Base-by-base conservation (phyloP, 345 rosid species). In the Balakata baccata region DNA sequence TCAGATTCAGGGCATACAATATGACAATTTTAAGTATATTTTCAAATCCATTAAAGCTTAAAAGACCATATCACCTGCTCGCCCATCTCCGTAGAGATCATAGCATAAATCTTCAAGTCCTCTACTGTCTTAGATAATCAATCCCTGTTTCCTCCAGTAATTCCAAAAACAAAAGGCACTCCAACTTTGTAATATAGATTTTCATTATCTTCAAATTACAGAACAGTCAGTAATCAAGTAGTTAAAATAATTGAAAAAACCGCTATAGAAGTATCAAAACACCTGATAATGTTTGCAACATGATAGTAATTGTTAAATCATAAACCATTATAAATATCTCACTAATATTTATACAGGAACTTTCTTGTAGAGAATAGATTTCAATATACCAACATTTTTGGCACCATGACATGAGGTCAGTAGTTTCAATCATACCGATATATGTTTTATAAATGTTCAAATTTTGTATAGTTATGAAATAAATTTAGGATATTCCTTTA, bases 81-180 rank as follows among this genome's bases (percentile, higher is more conserved):
- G 74, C 99, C 99, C 99, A 95, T 95, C 79, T 95, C 98, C 18
- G 98, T 98, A 14, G 99, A 95, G 69, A 95, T 89, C 64, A 95
- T 93, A 74, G 99, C 96, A 81, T 91, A 95, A 47, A 71, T 75
- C 64, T 84, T 88, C 29, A 98, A 83, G 58, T 80, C 74, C 68
- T 89, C 87, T 71, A 95, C 96, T 67, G 91, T 87, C 80, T 89
- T 89, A 73, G 86, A 87, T 64, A 95, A 77, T 46, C 0, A 77
- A 49, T 83, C 76, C 80, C 97, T 84, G 69, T 95, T 96, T 77
- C 99, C 99, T 73, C 98, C 98, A 10, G 97, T 95, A 59, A 98
- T 95, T 80, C 99, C 99, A 90, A 92, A 85, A 23, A 95, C 97
- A 79, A 95, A 95, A 29, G 99, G 99, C 73, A 92, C 97, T 56